phyloP scores from a whole-genome alignment of 768 basidiomycete species.

The Sutorius australiensis region DNA sequence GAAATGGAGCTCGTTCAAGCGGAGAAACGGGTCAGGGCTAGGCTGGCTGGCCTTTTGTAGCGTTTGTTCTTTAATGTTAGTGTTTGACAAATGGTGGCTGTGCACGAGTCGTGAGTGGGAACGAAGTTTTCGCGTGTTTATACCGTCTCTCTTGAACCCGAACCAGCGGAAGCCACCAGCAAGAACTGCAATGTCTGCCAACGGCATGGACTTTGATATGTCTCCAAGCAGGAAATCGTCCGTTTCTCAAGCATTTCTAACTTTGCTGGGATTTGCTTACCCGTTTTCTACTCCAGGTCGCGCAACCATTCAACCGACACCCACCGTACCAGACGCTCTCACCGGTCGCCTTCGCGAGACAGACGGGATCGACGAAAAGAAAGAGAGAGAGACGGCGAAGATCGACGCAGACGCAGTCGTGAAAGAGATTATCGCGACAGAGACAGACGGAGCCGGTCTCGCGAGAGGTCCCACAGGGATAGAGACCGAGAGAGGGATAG shows the following conservation, averaged over 20 bases:
- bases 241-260: slow-evolving; percentile 26
- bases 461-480: slow-evolving; percentile 46
- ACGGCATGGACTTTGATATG: slow-evolving; percentile 61
- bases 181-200: slow-evolving; percentile 40
- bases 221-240: slow-evolving; percentile 61
- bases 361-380: slow-evolving; percentile 42
- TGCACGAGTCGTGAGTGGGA: slow-evolving; percentile 14
- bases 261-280: slow-evolving; percentile 1
- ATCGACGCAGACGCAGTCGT: slow-evolving; percentile 59
- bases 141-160: slow-evolving; percentile 6
- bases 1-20: slow-evolving; percentile 53
- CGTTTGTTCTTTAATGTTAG: background rate
- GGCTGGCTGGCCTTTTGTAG: slow-evolving; percentile 42
- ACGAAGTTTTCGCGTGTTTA: slow-evolving; percentile 37
- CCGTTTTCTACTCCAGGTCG: slow-evolving; percentile 39
- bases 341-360: slow-evolving; percentile 68
- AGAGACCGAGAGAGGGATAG: slow-evolving; percentile 31
- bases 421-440: slow-evolving; percentile 49
- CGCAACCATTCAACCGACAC: slow-evolving; percentile 78
- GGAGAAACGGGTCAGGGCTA: slow-evolving; percentile 54
- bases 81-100: slow-evolving; percentile 14
- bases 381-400: slow-evolving; percentile 53
- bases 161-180: slow-evolving; percentile 9
- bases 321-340: slow-evolving; percentile 66
- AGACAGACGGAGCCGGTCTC: slow-evolving; percentile 46